Evolutionary conservation across 108 stramenopile genomes (phyloP), one percentile per base, ranked within the genome.

Genomic region (Cyclotella baltica): DNA sequence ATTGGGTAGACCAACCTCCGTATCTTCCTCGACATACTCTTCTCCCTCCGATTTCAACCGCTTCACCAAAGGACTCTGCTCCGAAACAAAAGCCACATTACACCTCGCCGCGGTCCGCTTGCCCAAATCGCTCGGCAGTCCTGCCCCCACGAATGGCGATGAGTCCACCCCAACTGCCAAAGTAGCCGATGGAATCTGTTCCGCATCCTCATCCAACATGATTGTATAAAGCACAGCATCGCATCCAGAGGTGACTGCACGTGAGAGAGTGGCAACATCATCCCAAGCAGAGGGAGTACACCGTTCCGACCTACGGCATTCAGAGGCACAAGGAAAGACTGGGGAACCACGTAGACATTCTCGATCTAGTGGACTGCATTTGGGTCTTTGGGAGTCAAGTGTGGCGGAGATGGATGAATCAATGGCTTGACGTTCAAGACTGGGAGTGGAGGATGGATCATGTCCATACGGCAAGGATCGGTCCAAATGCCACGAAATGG

Each of bases 291-390:
- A 89, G 40, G 72, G 75, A 0, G 86, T 86, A 51, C 93, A 95
- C 67, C 85, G 83, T 4, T 73, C 78, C 47, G 75, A 51, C 33
- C 88, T 86, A 35, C 89, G 79, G 67, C 93, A 95, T 65, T 95
- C 93, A 11, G 89, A 90, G 5, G 92, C 83, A 80, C 93, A 95
- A 0, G 93, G 93, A 79, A 91, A 95, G 16, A 92, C 88, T n/a
- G 91, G 84, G 2, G 83, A 61, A 11, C 89, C 93, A 25, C 81
- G 88, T 9, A 92, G 81, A 57, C 93, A 95, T 70, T 92, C 93
- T 31, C 76, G 70, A 73, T 95, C 93, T 37, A 75, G 83, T 1
- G 86, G 89, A 22, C 70, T 67, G 62, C 93, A 95, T 48, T 83
- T 66, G 15, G 70, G 80, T 22, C 75, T 86, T n/a, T 85, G 64